A percentile compares a stretch with the other conserved stretches of the same genome.
These are phyloP conservation scores for Spinacia oleracea DNA, from an alignment of 179 eudicot genomes.

Conservation along the genomic window DNA sequence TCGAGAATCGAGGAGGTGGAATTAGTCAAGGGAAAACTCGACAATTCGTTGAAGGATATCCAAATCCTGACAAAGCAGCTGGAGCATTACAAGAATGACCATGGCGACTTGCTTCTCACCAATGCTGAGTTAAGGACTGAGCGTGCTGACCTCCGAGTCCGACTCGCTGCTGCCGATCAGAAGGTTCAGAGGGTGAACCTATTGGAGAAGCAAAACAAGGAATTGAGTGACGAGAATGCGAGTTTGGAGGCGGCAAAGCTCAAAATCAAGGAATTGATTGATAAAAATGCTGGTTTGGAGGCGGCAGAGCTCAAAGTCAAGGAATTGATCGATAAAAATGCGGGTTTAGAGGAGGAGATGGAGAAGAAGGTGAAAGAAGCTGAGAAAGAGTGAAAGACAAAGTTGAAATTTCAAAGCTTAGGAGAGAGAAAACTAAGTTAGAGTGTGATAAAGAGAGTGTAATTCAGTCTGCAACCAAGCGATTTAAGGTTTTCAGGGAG, in stretches of 20 bases:
- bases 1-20: background rate
- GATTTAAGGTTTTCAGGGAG: background rate
- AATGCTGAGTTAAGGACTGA: background rate
- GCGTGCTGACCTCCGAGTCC: background rate
- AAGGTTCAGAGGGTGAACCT: background rate
- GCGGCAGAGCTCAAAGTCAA: too few species aligned
- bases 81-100: background rate
- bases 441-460: slow-evolving; percentile 2
- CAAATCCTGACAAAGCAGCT: slow-evolving; percentile 13
- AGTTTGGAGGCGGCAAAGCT: too few species aligned
- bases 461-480: background rate
- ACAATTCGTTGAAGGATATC: background rate
- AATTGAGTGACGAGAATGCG: slow-evolving; percentile 15
- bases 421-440: background rate
- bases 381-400: background rate
- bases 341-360: background rate
- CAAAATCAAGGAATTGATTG: too few species aligned
- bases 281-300: too few species aligned
- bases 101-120: slow-evolving; percentile 16
- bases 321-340: too few species aligned
- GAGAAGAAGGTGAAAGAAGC: background rate
- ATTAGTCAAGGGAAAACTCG: background rate
- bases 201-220: slow-evolving; percentile 1
- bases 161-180: too few species aligned
- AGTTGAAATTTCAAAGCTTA: background rate